phyloP scores from a whole-genome alignment of 371 early-diverging fungal genomes.

The Mucor irregularis region DNA sequence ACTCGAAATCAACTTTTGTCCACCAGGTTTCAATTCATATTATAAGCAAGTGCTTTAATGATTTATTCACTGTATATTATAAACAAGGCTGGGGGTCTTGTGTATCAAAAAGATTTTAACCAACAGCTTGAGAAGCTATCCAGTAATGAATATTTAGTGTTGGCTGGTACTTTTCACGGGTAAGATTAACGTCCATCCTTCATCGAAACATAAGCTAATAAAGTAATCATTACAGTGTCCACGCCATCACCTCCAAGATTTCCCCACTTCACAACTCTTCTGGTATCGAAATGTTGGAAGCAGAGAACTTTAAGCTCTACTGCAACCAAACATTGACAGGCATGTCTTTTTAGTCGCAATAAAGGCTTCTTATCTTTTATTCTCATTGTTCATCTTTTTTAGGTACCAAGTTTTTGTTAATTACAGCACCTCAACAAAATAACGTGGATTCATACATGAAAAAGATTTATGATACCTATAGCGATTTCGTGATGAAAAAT shows the following conservation, averaged over 20 bases:
- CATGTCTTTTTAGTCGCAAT: constrained; percentile 13
- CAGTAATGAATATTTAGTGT: constrained; percentile 93
- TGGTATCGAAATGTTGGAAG: constrained; percentile 91
- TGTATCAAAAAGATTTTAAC: constrained; percentile 90
- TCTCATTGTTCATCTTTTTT: not conserved
- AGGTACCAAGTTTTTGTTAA: constrained; percentile 94
- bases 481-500: constrained; percentile 98
- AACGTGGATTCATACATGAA: constrained; percentile 74
- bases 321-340: constrained; percentile 96
- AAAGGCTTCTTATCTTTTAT: not conserved
- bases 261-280: constrained; percentile 81
- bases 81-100: constrained; percentile 96
- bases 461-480: constrained; percentile 86
- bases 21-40: too few relatives aligned
- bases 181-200: constrained; percentile 23
- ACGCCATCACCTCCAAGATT: constrained; percentile 94
- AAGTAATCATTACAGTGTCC: constrained; percentile 62
- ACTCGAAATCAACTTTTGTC: too few relatives aligned
- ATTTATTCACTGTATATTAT: constrained; percentile 92
- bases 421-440: constrained; percentile 77
- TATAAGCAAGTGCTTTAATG: too few relatives aligned
- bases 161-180: constrained; percentile 98
- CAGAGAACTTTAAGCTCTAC: constrained; percentile 85
- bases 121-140: constrained; percentile 81
- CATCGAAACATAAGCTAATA: not conserved